Evolutionary conservation across 1,139 yeast species (phyloP).

Genomic region (Lizanozyma gosingica): DNA sequence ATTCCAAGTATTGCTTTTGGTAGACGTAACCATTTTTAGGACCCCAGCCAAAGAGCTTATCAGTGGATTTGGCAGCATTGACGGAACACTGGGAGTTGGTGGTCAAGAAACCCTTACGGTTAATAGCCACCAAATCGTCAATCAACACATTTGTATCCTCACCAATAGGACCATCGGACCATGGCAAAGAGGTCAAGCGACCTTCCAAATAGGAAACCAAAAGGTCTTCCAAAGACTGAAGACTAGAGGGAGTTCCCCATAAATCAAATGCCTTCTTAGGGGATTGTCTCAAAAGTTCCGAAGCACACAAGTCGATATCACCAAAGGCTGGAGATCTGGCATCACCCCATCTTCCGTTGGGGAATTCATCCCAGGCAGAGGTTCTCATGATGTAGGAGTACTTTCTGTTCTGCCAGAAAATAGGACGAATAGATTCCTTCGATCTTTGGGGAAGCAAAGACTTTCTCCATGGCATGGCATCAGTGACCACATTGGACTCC

Average conservation of each 20-base stretch:
- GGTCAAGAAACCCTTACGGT: slow-evolving; percentile 62
- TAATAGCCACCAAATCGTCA: slow-evolving; percentile 50
- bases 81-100: slow-evolving; percentile 94
- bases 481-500: slow-evolving; percentile 29
- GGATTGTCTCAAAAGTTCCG: slow-evolving; percentile 72
- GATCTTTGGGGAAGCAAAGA: slow-evolving; percentile 76
- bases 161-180: slow-evolving; percentile 90
- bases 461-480: slow-evolving; percentile 78
- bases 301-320: slow-evolving; percentile 71
- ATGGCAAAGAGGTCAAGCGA: slow-evolving; percentile 69
- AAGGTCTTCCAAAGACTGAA: slow-evolving; percentile 52
- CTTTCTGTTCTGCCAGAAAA: slow-evolving; percentile 93
- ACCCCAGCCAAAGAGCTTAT: slow-evolving; percentile 88
- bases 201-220: slow-evolving; percentile 64
- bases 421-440: slow-evolving; percentile 83
- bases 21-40: slow-evolving; percentile 87
- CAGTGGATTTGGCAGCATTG: slow-evolving; percentile 67
- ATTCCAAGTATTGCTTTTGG: slow-evolving; percentile 87
- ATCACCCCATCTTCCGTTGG: slow-evolving; percentile 94
- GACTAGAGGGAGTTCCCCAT: slow-evolving; percentile 74
- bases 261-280: slow-evolving; percentile 69
- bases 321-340: slow-evolving; percentile 92
- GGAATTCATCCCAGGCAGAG: slow-evolving; percentile 91
- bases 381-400: slow-evolving; percentile 86
- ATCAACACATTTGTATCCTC: slow-evolving; percentile 64